Base-by-base conservation (phyloP, 208 protist species). In the Leishmania tropica region DNA sequence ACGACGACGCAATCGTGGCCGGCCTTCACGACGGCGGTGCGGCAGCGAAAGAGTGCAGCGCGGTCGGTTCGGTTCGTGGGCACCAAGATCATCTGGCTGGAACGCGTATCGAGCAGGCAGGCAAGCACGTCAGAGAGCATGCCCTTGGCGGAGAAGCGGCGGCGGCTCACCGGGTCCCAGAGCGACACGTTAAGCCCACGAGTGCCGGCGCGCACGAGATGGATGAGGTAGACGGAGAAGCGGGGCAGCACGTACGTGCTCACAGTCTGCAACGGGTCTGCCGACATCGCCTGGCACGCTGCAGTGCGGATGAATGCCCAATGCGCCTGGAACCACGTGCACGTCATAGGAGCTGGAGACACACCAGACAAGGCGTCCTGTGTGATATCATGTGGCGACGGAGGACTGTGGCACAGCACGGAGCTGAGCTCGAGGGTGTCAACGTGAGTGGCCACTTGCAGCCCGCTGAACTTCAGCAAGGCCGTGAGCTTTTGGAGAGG, bases 1-100 rank as follows among this genome's bases (percentile, higher is more conserved):
- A 94, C 87, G 24, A 97, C 78, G 17, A 87, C 81, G 76, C 92
- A 96, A 4, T 76, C 10, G 42, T 86, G 68, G 13, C 92, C 91
- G 56, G 79, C 80, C 84, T 95, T 96, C 45, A 79, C 85, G 19
- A 97, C 79, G 1, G 94, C 94, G 1, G 92, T 88, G 68, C 92
- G 92, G 64, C 94, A 97, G 64, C 91, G 91, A 40, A 94, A 90
- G 74, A 97, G 89, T 75, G 84, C 77, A 56, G 91, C 85, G 75
- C 94, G 92, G 86, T 97, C 94, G 4, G 92, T 96, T 74, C 94
- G 91, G 70, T 93, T 92, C n/a, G 94, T 97, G 21, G 94, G 94
- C 70, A 97, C 51, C 40, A 97, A 85, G 74, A 97, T 97, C 70
- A 97, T 86, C 21, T 79, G 78, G 24, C 78, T 87, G n/a, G 87